phyloP scores from a whole-genome alignment of 1,284 basidiomycete species.

The Cryptococcus sp. region DNA sequence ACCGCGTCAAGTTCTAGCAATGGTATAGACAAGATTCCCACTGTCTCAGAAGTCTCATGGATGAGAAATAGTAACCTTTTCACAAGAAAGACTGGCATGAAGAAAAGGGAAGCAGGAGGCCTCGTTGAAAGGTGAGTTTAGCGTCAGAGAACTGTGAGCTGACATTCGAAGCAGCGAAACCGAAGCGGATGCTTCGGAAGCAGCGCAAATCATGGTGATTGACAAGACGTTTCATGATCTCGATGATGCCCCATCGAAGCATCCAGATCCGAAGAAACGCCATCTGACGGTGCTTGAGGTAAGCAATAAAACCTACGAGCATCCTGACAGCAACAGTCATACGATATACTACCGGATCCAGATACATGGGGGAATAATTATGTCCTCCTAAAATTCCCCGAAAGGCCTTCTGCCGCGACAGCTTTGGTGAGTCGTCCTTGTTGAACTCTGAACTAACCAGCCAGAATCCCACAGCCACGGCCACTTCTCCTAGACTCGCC shows the following conservation, averaged over 20 bases:
- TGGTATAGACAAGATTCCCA: slow-evolving; percentile 10
- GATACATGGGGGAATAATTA: slow-evolving; percentile 87
- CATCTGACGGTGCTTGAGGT: slow-evolving; percentile 70
- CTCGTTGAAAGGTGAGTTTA: slow-evolving; percentile 14
- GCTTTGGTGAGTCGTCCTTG: slow-evolving; percentile 55
- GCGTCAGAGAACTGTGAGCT: neutral
- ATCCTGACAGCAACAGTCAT: slow-evolving; percentile 46
- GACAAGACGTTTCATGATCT: slow-evolving; percentile 71
- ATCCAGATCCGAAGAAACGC: slow-evolving; percentile 64
- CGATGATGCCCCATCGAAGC: slow-evolving; percentile 59
- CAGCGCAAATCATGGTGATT: slow-evolving; percentile 74
- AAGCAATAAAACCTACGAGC: slow-evolving; percentile 6
- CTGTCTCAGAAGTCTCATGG: slow-evolving; percentile 67
- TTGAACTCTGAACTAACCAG: neutral
- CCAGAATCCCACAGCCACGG: slow-evolving; percentile 48
- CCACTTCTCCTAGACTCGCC: slow-evolving; percentile 56
- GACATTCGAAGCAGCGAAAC: slow-evolving; percentile 41
- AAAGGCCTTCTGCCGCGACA: slow-evolving; percentile 64
- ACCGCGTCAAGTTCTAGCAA: slow-evolving; percentile 13
- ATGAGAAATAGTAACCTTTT: slow-evolving; percentile 83
- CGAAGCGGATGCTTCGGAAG: slow-evolving; percentile 67
- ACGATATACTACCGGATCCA: slow-evolving; percentile 78
- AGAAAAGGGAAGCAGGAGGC: slow-evolving; percentile 16
- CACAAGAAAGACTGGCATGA: slow-evolving; percentile 50
- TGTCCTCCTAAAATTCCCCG: slow-evolving; percentile 80